Base-by-base conservation (phyloP, 768 basidiomycete species). In the Nidularia pulvinata region DNA sequence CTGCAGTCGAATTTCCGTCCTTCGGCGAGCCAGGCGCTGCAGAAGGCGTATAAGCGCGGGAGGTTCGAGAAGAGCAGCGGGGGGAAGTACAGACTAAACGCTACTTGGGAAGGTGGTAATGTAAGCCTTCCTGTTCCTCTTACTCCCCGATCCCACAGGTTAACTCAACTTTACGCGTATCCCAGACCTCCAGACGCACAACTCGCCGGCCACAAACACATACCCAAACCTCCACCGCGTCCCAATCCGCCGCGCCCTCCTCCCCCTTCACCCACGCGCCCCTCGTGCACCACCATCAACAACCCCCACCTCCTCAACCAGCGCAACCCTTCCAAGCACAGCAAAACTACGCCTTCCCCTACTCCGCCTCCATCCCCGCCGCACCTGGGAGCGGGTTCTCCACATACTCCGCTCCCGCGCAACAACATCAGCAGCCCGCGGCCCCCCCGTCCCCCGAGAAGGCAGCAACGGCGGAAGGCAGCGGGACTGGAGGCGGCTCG, bases 1-100 rank as follows among this genome's bases (percentile, higher is more conserved):
- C 66, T 95, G 5, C 89, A 92, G 65, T 85, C 81, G n/a, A 95
- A 94, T 71, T 95, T 95, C 62, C 78, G 93, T 36, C 91, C 93
- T 1, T 93, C 90, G 2, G 93, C 93, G 3, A 91, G 89, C 61
- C 93, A 95, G 67, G 93, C 93, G 6, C 70, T 95, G 51, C 90
- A 92, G 67, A 94, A 93, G 59, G 92, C 93, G 4, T 91, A 75
- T 69, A 89, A 86, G 66, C 79, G 91, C 46, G 92, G 92, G 7
- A 76, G 93, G 25, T 79, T 95, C 50, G 85, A 89, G 63, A 95
- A 94, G 65, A 80, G 79, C 33, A 75, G 70, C n/a, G 77, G 77
- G 49, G 88, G 88, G 2, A 88, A 86, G 65, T 95, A 95, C 67
- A 75, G 85, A 39, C 65, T 94, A 19, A 94, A 88, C 64, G 72